These are phyloP conservation scores for Digitaria exilis DNA, from an alignment of 202 grass and related monocot species.

Conservation along the genomic window DNA sequence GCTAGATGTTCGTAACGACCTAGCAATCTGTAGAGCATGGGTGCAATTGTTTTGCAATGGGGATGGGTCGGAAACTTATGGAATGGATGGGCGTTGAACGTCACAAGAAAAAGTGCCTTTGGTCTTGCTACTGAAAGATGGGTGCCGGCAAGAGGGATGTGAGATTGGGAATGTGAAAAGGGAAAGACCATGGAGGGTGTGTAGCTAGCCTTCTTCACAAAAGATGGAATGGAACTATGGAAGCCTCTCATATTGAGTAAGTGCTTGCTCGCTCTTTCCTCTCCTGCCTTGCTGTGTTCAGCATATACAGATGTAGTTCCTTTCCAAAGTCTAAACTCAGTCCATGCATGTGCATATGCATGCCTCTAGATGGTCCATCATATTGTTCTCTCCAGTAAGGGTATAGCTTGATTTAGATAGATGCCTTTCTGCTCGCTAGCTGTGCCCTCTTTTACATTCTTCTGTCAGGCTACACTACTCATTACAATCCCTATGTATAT, in stretches of 20 bases:
- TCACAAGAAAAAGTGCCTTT: constrained; percentile 39
- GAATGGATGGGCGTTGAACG: constrained; percentile 45
- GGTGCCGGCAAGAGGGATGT: constrained; percentile 8
- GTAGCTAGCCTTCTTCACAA: constrained; percentile 12
- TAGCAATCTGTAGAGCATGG: constrained; percentile 41
- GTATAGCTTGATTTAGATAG: constrained; percentile 32
- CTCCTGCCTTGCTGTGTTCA: background rate
- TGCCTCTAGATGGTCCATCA: constrained; percentile 11
- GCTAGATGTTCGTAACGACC: constrained; percentile 24
- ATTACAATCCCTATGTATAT: constrained; percentile 18
- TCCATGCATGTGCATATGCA: background rate
- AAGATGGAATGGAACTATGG: constrained; percentile 25
- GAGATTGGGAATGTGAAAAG: constrained; percentile 44
- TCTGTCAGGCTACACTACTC: background rate
- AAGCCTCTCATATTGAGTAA: constrained; percentile 9
- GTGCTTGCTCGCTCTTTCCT: constrained; percentile 19
- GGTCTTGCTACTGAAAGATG: constrained; percentile 38
- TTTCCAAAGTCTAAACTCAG: constrained; percentile 9
- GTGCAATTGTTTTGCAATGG: constrained; percentile 43
- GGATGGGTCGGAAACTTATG: constrained; percentile 23
- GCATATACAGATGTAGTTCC: background rate
- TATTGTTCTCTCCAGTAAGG: background rate
- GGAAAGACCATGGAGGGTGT: background rate
- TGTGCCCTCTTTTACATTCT: constrained; percentile 23
- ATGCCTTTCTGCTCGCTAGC: constrained; percentile 21